phyloP scores from a whole-genome alignment of 2,329 filamentous ascomycete species.

The Raffaelea deltoideospora region DNA sequence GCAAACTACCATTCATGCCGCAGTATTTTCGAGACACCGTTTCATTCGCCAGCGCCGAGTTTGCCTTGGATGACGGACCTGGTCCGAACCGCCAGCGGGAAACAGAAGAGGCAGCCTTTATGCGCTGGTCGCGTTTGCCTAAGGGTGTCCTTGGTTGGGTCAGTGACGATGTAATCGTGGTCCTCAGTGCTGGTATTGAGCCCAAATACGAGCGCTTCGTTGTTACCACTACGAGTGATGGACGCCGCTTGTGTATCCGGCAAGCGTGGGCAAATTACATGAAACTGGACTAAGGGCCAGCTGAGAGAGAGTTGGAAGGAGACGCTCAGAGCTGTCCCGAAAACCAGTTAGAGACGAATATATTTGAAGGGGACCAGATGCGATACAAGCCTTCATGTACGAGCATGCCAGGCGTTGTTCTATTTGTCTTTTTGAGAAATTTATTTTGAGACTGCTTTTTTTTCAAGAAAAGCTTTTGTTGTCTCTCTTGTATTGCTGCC shows the following conservation, averaged over 20 bases:
- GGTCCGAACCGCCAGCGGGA: conserved; percentile 16
- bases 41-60: conserved; percentile 65
- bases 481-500: no score
- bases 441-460: no score
- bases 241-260: conserved; percentile 48
- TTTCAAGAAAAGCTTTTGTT: no score
- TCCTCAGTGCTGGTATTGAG: conserved; percentile 66
- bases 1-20: conserved; percentile 72
- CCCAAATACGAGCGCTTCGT: conserved; percentile 81
- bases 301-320: not conserved
- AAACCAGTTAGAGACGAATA: no score
- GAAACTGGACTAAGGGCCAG: conserved; percentile 6
- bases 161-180: conserved; percentile 55
- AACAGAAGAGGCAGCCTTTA: conserved; percentile 22
- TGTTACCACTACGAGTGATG: conserved; percentile 52
- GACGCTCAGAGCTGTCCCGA: no score
- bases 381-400: no score
- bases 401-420: no score
- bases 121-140: conserved; percentile 42
- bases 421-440: no score
- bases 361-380: no score
- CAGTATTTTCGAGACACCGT: conserved; percentile 81
- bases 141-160: conserved; percentile 84
- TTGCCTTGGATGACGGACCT: conserved; percentile 59
- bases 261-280: conserved; percentile 78